Evolutionary conservation across 2,329 filamentous ascomycete genomes (phyloP).

Genomic region (Xylariaceae sp.): DNA sequence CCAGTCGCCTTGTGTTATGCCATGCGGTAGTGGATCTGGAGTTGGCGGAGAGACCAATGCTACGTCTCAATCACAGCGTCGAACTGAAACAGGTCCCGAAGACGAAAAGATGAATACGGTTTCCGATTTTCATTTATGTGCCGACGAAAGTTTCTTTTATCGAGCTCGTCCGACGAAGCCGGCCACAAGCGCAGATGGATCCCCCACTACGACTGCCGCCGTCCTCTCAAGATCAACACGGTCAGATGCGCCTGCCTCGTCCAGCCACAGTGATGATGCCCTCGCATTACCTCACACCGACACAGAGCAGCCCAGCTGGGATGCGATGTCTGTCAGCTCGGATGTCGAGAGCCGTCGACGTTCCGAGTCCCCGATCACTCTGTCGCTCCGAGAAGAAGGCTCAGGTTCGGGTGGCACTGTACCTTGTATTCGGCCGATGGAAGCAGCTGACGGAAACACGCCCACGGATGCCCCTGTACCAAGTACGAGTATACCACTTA

Average conservation of each 20-base stretch:
- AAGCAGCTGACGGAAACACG: background rate
- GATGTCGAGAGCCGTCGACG: background rate
- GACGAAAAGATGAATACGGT: slow-evolving; percentile 9
- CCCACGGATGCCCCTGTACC: background rate
- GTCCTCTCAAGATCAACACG: slow-evolving; percentile 8
- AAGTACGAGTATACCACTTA: background rate
- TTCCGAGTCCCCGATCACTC: no score
- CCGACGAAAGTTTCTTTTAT: slow-evolving; percentile 29
- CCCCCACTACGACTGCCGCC: background rate
- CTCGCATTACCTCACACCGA: background rate
- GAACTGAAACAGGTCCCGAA: slow-evolving; percentile 2
- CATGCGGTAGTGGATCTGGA: no score
- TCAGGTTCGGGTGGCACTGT: no score
- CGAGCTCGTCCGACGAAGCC: slow-evolving; percentile 21
- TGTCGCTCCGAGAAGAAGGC: no score
- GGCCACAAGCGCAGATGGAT: slow-evolving; percentile 3
- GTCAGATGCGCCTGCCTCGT: slow-evolving; percentile 13
- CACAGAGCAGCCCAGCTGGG: background rate
- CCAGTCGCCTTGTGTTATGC: no score
- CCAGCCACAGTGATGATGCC: slow-evolving; percentile 7
- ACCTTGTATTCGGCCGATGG: no score
- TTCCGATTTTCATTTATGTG: slow-evolving; percentile 19
- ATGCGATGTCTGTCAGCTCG: background rate
- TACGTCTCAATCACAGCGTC: background rate
- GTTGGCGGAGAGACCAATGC: background rate